phyloP scores from a whole-genome alignment of 768 basidiomycete genomes.

The Leccinum boreale region DNA sequence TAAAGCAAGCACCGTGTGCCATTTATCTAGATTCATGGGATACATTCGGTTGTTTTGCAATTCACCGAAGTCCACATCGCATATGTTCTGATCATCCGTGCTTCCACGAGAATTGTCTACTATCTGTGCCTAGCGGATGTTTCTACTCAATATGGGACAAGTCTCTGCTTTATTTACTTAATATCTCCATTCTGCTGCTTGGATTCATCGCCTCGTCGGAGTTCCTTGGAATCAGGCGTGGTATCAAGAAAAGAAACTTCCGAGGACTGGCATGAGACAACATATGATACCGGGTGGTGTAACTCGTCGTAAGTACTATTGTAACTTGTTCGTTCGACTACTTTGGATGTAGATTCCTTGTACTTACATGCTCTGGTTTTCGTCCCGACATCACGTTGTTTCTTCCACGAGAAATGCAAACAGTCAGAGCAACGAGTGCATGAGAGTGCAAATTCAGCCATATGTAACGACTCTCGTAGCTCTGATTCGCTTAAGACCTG shows the following conservation, averaged over 20 bases:
- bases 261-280: not conserved
- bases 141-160: too few relatives aligned
- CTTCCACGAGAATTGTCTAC: not conserved
- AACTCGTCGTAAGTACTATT: too few relatives aligned
- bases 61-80: not conserved
- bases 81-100: not conserved
- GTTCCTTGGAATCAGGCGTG: not conserved
- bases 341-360: not conserved
- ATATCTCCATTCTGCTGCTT: too few relatives aligned
- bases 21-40: not conserved
- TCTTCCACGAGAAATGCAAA: too few relatives aligned
- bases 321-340: too few relatives aligned
- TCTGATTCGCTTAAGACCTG: too few relatives aligned
- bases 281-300: too few relatives aligned
- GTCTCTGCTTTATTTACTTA: not conserved
- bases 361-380: not conserved
- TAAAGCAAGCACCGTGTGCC: constrained; percentile 17
- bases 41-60: not conserved
- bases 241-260: not conserved
- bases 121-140: not conserved
- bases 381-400: not conserved
- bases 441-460: too few relatives aligned
- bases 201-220: not conserved
- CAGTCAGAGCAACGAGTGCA: too few relatives aligned
- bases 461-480: too few relatives aligned